Base-by-base conservation (phyloP, 306 rosid species). In the Macrotyloma uniflorum region DNA sequence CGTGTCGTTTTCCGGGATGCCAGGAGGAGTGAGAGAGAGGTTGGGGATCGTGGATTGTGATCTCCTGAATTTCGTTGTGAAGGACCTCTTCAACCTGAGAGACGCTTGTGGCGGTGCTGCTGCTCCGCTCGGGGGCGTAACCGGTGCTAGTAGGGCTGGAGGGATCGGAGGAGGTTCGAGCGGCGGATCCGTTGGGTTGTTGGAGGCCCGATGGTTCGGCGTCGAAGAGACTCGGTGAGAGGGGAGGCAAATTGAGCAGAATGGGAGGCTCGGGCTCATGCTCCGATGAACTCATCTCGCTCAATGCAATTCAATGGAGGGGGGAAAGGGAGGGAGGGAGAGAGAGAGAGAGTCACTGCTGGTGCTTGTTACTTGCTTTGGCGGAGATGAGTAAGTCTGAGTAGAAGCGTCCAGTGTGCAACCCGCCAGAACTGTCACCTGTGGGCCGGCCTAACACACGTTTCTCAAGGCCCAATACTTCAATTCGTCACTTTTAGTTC, bases 141-240 rank as follows among this genome's bases (percentile, higher is more conserved):
- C 92, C 95, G 67, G 91, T 93, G 74, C 98, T 93, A 78, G 91
- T 88, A 10, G 96, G 94, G 78, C 90, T 90, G 22, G 89, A 73
- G 11, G 87, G 94, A 1, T 82, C 75, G 13, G 78, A 82, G 57
- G 51, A 78, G 23, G 63, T 78, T 72, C 19, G 47, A 33, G n/a
- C 28, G 63, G 67, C 64, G 53, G 88, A 87, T 72, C 85, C 96
- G 76, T 85, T 83, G 16, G 68, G 70, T 42, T 61, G 86, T 40
- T 45, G 88, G 54, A 19, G 58, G 7, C 69, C 33, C 23, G 75
- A 61, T 10, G 53, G 43, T 45, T 89, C 88, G 23, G 30, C 47
- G 4, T 74, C 86, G 68, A 85, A 81, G 38, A 80, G 88, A 63
- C 86, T 65, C 81, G 79, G 62, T 20, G 91, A 81, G 67, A 89